These are phyloP conservation scores for Kodamaea laetipori DNA, from an alignment of 805 yeast species.

Conservation along the genomic window DNA sequence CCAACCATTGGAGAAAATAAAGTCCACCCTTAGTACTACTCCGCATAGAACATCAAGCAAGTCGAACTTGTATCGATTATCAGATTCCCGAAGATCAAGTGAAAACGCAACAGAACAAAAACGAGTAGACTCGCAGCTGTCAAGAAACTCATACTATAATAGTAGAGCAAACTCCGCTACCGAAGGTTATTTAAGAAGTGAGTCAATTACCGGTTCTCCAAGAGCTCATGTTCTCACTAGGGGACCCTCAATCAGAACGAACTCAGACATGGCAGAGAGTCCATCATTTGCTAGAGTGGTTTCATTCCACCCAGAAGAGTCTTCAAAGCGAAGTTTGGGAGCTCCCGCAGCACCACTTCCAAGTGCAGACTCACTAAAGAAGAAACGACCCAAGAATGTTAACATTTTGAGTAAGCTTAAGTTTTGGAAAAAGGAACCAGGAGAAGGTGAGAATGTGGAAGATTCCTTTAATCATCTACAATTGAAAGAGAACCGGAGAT, in stretches of 20 bases:
- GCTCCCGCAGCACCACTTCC: slow-evolving; percentile 1
- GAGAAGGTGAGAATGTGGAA: slow-evolving; percentile 13
- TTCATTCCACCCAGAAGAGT: slow-evolving; percentile 26
- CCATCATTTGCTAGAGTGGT: slow-evolving; percentile 21
- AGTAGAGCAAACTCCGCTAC: slow-evolving; percentile 4
- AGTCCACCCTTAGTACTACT: slow-evolving; percentile 37
- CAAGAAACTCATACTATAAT: slow-evolving; percentile 14
- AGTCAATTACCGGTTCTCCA: slow-evolving; percentile 12
- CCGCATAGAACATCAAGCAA: slow-evolving; percentile 18
- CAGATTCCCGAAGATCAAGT: slow-evolving; percentile 10
- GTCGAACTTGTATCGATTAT: slow-evolving; percentile 9
- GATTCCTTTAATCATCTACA: slow-evolving; percentile 6
- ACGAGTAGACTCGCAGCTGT: slow-evolving; percentile 18
- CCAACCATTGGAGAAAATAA: slow-evolving; percentile 42
- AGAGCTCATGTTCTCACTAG: slow-evolving; percentile 5
- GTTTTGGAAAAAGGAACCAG: slow-evolving; percentile 38
- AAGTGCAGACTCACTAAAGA: slow-evolving; percentile 14
- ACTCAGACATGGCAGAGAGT: slow-evolving; percentile 10
- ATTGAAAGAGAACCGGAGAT: slow-evolving; percentile 1
- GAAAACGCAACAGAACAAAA: slow-evolving; percentile 8
- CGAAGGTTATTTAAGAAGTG: not conserved
- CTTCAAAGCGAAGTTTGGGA: slow-evolving; percentile 7
- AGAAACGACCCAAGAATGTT: slow-evolving; percentile 17
- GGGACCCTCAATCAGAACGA: not conserved
- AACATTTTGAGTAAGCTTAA: slow-evolving; percentile 35